phyloP scores from a whole-genome alignment of 768 basidiomycete genomes.

The Jaapia argillacea region DNA sequence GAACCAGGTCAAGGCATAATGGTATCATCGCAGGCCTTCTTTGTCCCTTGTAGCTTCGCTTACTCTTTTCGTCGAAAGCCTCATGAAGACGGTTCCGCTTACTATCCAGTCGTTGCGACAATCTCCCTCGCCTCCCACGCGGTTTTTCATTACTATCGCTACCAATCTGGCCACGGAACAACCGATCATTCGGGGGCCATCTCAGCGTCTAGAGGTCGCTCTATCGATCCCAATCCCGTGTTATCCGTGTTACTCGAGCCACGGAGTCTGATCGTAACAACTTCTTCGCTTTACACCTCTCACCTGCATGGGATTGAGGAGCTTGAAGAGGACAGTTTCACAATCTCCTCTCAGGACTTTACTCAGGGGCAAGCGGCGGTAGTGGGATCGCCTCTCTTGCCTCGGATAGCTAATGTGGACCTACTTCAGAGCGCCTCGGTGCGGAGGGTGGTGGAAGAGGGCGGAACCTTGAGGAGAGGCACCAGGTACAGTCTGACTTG shows the following conservation, averaged over 20 bases:
- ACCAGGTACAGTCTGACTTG: conserved; percentile 80
- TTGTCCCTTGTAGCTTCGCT: conserved; percentile 4
- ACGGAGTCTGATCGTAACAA: conserved; percentile 76
- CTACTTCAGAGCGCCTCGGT: conserved; percentile 33
- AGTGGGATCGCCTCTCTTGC: conserved; percentile 18
- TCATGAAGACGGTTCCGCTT: conserved; percentile 88
- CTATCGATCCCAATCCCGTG: conserved; percentile 56
- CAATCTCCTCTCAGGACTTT: conserved; percentile 18
- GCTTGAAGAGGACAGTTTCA: conserved; percentile 34
- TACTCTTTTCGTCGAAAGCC: conserved; percentile 40
- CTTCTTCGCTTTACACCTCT: conserved; percentile 51
- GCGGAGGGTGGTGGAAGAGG: conserved; percentile 29
- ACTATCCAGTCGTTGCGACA: conserved; percentile 85
- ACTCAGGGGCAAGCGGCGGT: too few relatives aligned
- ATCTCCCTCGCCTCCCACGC: conserved; percentile 79
- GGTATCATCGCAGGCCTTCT: conserved; percentile 38
- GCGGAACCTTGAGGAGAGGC: conserved; percentile 44
- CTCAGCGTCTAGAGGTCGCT: conserved; percentile 24
- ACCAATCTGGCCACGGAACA: conserved; percentile 29
- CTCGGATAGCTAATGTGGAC: conserved; percentile 46
- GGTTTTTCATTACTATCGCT: conserved; percentile 75
- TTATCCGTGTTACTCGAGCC: conserved; percentile 76
- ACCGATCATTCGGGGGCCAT: conserved; percentile 11
- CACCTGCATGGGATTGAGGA: conserved; percentile 80
- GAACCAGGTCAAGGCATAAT: conserved; percentile 88